Conservation (phyloP, 2,329 filamentous ascomycete species). For the Sordariomycetes sp. region DNA sequence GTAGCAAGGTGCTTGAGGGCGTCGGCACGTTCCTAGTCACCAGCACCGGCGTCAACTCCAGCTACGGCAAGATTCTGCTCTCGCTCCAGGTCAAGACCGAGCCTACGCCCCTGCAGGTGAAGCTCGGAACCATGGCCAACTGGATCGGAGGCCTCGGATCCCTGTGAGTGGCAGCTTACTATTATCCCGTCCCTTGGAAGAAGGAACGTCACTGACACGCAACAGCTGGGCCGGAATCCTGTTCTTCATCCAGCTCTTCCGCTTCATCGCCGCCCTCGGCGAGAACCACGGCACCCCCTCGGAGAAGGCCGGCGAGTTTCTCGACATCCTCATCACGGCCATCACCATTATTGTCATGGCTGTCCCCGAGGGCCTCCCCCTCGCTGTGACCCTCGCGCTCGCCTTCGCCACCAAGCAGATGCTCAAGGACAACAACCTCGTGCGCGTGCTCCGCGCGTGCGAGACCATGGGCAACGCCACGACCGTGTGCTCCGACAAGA, state of each 20-base stretch:
- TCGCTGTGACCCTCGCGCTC: slow-evolving; percentile 57
- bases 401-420: slow-evolving; percentile 61
- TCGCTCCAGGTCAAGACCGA: slow-evolving; percentile 37
- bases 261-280: slow-evolving; percentile 56
- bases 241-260: slow-evolving; percentile 68
- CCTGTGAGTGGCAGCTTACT: not conserved
- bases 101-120: slow-evolving; percentile 42
- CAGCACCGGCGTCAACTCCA: slow-evolving; percentile 41
- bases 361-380: slow-evolving; percentile 54
- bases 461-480: slow-evolving; percentile 65
- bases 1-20: slow-evolving; percentile 40
- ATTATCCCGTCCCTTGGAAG: slow-evolving; percentile 17
- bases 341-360: slow-evolving; percentile 58
- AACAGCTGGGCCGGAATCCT: slow-evolving; percentile 48
- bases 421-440: slow-evolving; percentile 60
- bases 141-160: slow-evolving; percentile 26
- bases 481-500: slow-evolving; percentile 54
- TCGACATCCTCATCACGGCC: slow-evolving; percentile 49
- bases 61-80: slow-evolving; percentile 44
- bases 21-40: slow-evolving; percentile 43
- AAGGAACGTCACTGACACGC: slow-evolving; percentile 6
- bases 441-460: slow-evolving; percentile 55
- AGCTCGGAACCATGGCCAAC: slow-evolving; percentile 33
- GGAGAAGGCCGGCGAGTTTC: slow-evolving; percentile 45
- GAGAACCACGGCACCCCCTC: slow-evolving; percentile 34